phyloP scores from a whole-genome alignment of 805 yeast genomes.

The Saturnispora sekii region DNA sequence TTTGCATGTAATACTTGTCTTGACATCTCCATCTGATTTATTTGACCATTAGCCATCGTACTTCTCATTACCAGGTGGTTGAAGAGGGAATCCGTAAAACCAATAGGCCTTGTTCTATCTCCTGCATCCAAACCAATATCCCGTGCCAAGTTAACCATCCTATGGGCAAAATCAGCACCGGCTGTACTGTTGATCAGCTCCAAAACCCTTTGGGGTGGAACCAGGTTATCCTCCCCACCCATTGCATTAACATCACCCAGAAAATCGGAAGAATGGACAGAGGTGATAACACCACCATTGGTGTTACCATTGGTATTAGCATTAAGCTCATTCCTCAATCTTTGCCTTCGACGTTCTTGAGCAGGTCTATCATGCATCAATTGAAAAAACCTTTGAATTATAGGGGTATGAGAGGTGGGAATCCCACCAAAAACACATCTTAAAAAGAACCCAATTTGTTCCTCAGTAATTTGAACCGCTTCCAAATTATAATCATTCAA shows the following conservation, averaged over 20 bases:
- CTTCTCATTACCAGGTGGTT: slow-evolving; percentile 2
- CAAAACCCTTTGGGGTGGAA: slow-evolving; percentile 2
- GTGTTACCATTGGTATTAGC: slow-evolving; percentile 24
- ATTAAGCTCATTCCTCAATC: slow-evolving; percentile 16
- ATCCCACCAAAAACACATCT: slow-evolving; percentile 23
- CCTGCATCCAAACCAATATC: slow-evolving; percentile 5
- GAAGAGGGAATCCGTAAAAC: slow-evolving; percentile 4
- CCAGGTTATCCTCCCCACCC: slow-evolving; percentile 7
- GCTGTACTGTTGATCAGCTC: slow-evolving; percentile 5
- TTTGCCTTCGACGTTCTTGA: slow-evolving; percentile 8
- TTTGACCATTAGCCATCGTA: slow-evolving; percentile 6
- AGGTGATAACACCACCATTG: slow-evolving; percentile 26
- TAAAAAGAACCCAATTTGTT: slow-evolving; percentile 23
- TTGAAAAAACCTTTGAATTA: slow-evolving; percentile 26
- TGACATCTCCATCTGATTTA: slow-evolving; percentile 6
- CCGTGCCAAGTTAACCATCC: slow-evolving; percentile 4
- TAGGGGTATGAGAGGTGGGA: slow-evolving; percentile 24
- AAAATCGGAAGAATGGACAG: neutral
- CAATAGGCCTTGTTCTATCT: slow-evolving; percentile 4
- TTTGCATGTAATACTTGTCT: slow-evolving; percentile 8
- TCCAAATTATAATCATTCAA: slow-evolving; percentile 22
- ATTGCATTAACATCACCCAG: neutral
- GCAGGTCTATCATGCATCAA: slow-evolving; percentile 16
- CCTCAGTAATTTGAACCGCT: slow-evolving; percentile 17
- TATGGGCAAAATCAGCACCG: slow-evolving; percentile 2